A percentile compares a stretch with the other conserved stretches of the same genome.
These are phyloP conservation scores for Isatis tinctoria DNA, from an alignment of 345 rosid genomes.

Conservation along the genomic window DNA sequence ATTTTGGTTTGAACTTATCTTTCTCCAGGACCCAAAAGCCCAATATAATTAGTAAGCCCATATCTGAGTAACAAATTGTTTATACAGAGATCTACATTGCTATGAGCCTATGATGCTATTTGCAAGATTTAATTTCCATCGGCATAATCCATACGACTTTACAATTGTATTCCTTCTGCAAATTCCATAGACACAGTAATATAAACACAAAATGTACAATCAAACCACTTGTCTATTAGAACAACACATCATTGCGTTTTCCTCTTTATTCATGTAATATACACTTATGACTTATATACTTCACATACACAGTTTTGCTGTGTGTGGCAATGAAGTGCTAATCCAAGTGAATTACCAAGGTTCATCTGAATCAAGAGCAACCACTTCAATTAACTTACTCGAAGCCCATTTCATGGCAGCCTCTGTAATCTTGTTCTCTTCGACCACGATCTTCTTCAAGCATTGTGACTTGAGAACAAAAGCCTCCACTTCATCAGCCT, in stretches of 20 bases:
- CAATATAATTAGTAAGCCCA: neutral
- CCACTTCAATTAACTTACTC: slow-evolving; percentile 43
- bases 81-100: neutral
- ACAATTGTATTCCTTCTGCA: neutral
- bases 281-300: neutral
- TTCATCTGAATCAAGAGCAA: neutral
- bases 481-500: slow-evolving; percentile 45
- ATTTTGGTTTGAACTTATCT: neutral
- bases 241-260: neutral
- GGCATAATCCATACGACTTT: no score
- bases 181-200: neutral
- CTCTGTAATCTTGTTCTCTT: slow-evolving; percentile 54
- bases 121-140: neutral
- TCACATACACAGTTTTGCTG: neutral
- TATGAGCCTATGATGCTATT: neutral
- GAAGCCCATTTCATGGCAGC: slow-evolving; percentile 39
- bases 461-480: slow-evolving; percentile 42
- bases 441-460: slow-evolving; percentile 54
- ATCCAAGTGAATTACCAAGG: slow-evolving; percentile 14
- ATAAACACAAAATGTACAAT: slow-evolving; percentile 5
- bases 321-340: neutral
- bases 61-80: neutral
- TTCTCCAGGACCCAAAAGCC: neutral
- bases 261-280: neutral
- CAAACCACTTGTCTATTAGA: neutral